Evolutionary conservation across 2,329 filamentous ascomycete genomes (phyloP).

Genomic region (Calonectria naviculata): DNA sequence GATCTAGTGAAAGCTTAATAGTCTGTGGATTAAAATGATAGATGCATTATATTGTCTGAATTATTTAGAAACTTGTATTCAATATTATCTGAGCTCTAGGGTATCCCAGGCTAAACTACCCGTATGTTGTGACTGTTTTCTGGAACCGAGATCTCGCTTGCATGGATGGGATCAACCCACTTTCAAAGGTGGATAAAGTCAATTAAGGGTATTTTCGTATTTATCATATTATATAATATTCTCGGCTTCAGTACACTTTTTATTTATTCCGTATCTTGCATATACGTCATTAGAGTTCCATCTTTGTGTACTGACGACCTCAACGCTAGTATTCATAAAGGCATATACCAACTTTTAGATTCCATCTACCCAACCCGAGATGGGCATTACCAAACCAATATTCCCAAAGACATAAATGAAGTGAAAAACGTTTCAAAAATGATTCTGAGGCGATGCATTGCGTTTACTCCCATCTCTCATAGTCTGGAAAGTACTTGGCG

Average conservation of each 20-base stretch:
- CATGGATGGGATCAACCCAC: not conserved
- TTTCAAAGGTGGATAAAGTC: not conserved
- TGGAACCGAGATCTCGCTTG: not conserved
- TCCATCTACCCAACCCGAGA: not conserved
- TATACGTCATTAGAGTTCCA: no score
- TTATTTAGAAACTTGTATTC: not conserved
- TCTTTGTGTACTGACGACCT: no score
- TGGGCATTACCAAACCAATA: not conserved
- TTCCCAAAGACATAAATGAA: not conserved
- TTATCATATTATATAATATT: not conserved
- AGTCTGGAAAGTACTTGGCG: constrained; percentile 67
- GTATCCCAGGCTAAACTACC: not conserved
- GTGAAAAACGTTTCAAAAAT: not conserved
- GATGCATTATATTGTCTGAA: not conserved
- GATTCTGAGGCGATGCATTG: not conserved
- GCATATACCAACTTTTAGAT: not conserved
- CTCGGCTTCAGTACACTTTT: not conserved
- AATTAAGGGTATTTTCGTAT: not conserved
- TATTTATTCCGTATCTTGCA: not conserved
- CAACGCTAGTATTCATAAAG: not conserved
- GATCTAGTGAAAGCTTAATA: not conserved
- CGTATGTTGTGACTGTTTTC: not conserved
- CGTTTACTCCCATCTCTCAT: constrained; percentile 52
- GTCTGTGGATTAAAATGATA: no score
- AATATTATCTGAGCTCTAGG: not conserved